phyloP scores from a whole-genome alignment of 495 filamentous ascomycete genomes.

The Lepraria neglecta region DNA sequence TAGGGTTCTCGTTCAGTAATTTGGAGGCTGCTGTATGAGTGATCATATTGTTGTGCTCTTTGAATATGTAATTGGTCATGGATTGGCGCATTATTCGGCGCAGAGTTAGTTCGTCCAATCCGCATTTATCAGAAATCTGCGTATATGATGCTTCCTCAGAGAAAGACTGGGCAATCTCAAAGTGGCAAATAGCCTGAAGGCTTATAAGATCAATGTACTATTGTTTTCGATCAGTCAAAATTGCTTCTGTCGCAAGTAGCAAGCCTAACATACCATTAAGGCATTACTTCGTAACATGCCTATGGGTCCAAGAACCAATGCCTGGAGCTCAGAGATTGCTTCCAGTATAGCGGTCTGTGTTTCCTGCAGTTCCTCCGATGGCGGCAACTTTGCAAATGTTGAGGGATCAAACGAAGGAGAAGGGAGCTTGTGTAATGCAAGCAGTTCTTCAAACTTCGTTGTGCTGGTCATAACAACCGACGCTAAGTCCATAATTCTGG shows the following conservation, averaged over 20 bases:
- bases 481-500: no score
- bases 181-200: conserved; percentile 26
- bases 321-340: conserved; percentile 7
- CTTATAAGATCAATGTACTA: conserved; percentile 7
- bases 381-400: no score
- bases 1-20: conserved; percentile 38
- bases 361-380: no score
- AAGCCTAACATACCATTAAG: background rate
- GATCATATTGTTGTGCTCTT: conserved; percentile 46
- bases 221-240: background rate
- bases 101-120: conserved; percentile 19
- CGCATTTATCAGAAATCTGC: conserved; percentile 37
- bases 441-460: no score
- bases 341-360: background rate
- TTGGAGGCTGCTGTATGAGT: conserved; percentile 47
- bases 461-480: no score
- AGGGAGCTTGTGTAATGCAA: no score
- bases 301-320: conserved; percentile 9
- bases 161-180: conserved; percentile 30
- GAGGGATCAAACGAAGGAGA: no score
- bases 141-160: conserved; percentile 39
- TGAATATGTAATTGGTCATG: conserved; percentile 45
- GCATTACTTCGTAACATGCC: background rate
- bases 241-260: background rate
- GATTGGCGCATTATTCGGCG: conserved; percentile 26